phyloP scores from a whole-genome alignment of 495 filamentous ascomycete species.

The Daldinia grandis region DNA sequence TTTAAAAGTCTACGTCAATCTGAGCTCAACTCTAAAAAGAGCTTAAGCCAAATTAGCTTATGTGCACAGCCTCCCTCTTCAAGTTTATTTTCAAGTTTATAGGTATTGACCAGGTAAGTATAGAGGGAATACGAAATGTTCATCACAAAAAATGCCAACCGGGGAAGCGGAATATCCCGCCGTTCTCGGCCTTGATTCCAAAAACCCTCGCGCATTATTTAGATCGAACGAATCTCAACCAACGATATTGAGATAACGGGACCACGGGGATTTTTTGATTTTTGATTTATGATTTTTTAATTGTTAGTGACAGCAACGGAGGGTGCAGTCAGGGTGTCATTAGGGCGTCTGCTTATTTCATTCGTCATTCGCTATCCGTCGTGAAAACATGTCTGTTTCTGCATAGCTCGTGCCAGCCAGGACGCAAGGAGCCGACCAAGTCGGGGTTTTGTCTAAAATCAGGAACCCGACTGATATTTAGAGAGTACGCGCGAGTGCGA shows the following conservation, averaged over 20 bases:
- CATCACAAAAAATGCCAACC: not conserved
- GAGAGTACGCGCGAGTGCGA: not conserved
- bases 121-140: not conserved
- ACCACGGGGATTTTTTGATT: slow-evolving; percentile 1
- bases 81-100: not conserved
- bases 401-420: slow-evolving; percentile 27
- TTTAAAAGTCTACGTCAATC: not conserved
- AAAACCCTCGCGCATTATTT: slow-evolving; percentile 16
- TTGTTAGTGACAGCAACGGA: slow-evolving; percentile 13
- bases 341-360: slow-evolving; percentile 19
- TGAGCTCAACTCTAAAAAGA: slow-evolving; percentile 2
- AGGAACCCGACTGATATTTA: slow-evolving; percentile 14
- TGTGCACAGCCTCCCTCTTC: slow-evolving; percentile 16
- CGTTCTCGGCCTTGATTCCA: not conserved
- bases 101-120: not conserved
- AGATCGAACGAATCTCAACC: slow-evolving; percentile 18
- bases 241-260: slow-evolving; percentile 6
- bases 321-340: slow-evolving; percentile 27
- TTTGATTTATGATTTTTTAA: too few relatives aligned
- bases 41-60: slow-evolving; percentile 19
- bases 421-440: slow-evolving; percentile 33
- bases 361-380: slow-evolving; percentile 21
- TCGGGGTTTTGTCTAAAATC: slow-evolving; percentile 24
- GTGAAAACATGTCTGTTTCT: slow-evolving; percentile 24
- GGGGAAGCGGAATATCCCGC: slow-evolving; percentile 20